phyloP scores from a whole-genome alignment of 2,329 filamentous ascomycete genomes.

The Xylariaceae sp. region DNA sequence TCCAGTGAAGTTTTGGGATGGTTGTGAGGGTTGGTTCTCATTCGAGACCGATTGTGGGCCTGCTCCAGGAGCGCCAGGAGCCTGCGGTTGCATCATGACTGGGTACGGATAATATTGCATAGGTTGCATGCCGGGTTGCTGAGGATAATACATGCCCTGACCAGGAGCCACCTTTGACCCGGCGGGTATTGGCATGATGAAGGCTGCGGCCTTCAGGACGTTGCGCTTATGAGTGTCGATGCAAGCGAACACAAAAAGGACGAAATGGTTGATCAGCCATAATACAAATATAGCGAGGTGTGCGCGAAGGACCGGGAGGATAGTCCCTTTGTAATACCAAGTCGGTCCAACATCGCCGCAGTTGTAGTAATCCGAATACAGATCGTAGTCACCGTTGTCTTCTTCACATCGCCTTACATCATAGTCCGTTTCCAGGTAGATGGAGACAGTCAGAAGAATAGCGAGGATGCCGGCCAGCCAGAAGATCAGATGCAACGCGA shows the following conservation, averaged over 20 bases:
- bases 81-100: constrained; percentile 29
- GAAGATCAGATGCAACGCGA: constrained; percentile 38
- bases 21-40: constrained; percentile 35
- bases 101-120: constrained; percentile 32
- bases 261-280: constrained; percentile 80
- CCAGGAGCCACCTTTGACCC: neutral
- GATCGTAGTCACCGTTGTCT: constrained; percentile 10
- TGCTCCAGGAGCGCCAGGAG: no score
- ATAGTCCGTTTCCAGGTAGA: constrained; percentile 7
- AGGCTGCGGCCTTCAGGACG: constrained; percentile 27
- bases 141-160: constrained; percentile 32
- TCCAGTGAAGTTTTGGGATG: constrained; percentile 45
- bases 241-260: constrained; percentile 68
- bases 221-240: constrained; percentile 43
- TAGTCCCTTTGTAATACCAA: constrained; percentile 16
- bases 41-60: constrained; percentile 3
- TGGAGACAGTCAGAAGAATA: constrained; percentile 26
- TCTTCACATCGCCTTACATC: constrained; percentile 9
- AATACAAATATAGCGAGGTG: constrained; percentile 77
- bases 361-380: constrained; percentile 25
- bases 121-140: constrained; percentile 21
- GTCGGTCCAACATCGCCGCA: constrained; percentile 23
- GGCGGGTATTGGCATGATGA: constrained; percentile 24
- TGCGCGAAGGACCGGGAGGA: constrained; percentile 47
- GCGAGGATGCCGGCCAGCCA: constrained; percentile 39